A percentile compares a stretch with the other conserved stretches of the same genome.
Evolutionary conservation across 2,329 filamentous ascomycete genomes (phyloP).

Genomic region (Trichocomaceae sp.): DNA sequence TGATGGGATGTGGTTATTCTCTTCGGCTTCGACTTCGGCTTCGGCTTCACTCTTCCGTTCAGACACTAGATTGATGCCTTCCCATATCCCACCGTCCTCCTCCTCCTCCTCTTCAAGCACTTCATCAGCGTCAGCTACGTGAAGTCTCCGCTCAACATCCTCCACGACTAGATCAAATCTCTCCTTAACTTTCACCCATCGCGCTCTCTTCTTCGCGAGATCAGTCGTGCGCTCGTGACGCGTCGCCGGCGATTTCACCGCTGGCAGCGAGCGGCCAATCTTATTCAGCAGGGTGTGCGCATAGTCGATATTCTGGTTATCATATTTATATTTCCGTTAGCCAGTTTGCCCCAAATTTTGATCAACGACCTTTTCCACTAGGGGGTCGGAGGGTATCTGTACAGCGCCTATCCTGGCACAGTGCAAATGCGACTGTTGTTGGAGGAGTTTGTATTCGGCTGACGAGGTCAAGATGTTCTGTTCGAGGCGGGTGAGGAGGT

Average conservation of each 20-base stretch:
- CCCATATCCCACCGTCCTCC: conserved; percentile 6
- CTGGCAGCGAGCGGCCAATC: conserved; percentile 35
- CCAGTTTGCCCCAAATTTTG: conserved; percentile 6
- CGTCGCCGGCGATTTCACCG: conserved; percentile 33
- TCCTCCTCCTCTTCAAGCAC: conserved; percentile 21
- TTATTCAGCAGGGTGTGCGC: conserved; percentile 36
- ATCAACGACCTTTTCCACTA: background rate
- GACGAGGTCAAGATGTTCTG: conserved; percentile 36
- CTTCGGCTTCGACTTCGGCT: background rate
- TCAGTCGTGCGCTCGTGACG: conserved; percentile 36
- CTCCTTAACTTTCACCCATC: conserved; percentile 28
- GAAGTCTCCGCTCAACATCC: conserved; percentile 14
- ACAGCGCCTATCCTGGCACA: conserved; percentile 37
- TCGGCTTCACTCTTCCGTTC: background rate
- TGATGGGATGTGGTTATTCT: background rate
- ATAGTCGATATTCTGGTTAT: conserved; percentile 40
- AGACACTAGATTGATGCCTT: background rate
- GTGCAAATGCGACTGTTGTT: conserved; percentile 37
- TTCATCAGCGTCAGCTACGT: conserved; percentile 18
- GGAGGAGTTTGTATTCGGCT: conserved; percentile 29
- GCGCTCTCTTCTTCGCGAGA: conserved; percentile 32
- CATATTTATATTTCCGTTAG: background rate
- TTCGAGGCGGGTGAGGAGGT: conserved; percentile 39
- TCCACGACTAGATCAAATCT: conserved; percentile 28
- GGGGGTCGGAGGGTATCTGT: conserved; percentile 14